These are phyloP conservation scores for Usnea hakonensis DNA, from an alignment of 495 filamentous ascomycete species.

Conservation along the genomic window DNA sequence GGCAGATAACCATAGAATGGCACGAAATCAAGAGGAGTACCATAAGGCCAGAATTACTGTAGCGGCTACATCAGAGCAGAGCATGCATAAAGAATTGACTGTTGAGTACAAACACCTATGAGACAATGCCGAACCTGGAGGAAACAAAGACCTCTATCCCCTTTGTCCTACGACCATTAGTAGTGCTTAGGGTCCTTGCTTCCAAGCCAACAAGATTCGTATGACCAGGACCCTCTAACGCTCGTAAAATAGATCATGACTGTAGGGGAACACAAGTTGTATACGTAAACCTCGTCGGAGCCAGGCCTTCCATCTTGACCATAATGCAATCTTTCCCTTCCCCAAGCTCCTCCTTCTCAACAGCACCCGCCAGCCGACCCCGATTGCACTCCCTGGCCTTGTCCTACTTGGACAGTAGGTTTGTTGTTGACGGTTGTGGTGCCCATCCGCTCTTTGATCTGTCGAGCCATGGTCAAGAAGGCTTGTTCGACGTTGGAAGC, in stretches of 20 bases:
- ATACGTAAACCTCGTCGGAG: constrained; percentile 5
- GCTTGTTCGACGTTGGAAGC: constrained; percentile 99
- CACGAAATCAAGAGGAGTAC: neutral
- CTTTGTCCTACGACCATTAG: constrained; percentile 8
- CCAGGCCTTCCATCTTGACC: constrained; percentile 2
- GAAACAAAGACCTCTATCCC: constrained; percentile 9
- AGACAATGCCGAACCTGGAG: constrained; percentile 14
- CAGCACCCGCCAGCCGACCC: constrained; percentile 89
- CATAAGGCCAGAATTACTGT: neutral
- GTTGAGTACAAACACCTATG: constrained; percentile 16
- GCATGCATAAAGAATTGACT: constrained; percentile 1
- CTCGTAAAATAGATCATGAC: constrained; percentile 12
- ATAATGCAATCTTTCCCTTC: constrained; percentile 9
- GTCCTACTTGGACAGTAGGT: constrained; percentile 88
- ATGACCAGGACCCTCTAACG: constrained; percentile 13
- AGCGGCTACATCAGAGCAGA: neutral
- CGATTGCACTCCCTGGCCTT: constrained; percentile 89
- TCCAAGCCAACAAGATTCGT: constrained; percentile 11
- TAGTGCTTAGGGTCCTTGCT: constrained; percentile 2
- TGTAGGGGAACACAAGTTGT: constrained; percentile 7
- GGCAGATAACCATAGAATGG: neutral
- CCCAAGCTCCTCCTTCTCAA: constrained; percentile 38
- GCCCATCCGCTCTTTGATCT: constrained; percentile 99
- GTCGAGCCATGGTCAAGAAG: constrained; percentile 98
- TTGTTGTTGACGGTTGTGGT: constrained; percentile 97